Percentiles rank a stretch among this genome's conserved stretches.
Evolutionary conservation across 2,329 filamentous ascomycete genomes (phyloP).

Genomic region (Monilinia aucupariae): DNA sequence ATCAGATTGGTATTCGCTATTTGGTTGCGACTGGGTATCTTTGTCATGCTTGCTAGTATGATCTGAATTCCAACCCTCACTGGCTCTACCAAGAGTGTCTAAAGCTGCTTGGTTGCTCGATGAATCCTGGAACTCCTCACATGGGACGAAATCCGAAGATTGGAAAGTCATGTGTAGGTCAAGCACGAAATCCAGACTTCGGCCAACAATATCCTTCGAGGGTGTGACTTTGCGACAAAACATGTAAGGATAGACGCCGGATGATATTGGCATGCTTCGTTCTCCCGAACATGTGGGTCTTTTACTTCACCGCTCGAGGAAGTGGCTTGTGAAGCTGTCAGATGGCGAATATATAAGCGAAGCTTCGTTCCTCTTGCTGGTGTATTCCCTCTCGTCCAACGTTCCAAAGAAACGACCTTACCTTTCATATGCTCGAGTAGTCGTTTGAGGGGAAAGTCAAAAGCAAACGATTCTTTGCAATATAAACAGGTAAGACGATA

Average conservation of each 20-base stretch:
- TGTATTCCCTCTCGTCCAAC: not conserved
- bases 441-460: no score
- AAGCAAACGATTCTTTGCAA: no score
- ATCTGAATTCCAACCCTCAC: no score
- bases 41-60: no score
- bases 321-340: not conserved
- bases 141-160: not conserved
- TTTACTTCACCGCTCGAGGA: slow-evolving; percentile 2
- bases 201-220: not conserved
- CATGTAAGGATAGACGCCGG: not conserved
- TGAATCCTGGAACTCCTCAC: not conserved
- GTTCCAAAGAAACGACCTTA: not conserved
- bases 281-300: not conserved
- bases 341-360: not conserved
- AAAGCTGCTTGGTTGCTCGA: no score
- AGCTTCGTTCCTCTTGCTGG: not conserved
- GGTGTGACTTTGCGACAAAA: not conserved
- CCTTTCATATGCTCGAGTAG: no score
- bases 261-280: not conserved
- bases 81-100: no score
- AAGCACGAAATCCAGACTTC: not conserved
- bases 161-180: no score
- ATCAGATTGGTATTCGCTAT: no score
- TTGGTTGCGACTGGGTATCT: no score
- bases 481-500: no score